Base-by-base conservation (phyloP, 768 basidiomycete species). In the Hypsizygus marmoreus region DNA sequence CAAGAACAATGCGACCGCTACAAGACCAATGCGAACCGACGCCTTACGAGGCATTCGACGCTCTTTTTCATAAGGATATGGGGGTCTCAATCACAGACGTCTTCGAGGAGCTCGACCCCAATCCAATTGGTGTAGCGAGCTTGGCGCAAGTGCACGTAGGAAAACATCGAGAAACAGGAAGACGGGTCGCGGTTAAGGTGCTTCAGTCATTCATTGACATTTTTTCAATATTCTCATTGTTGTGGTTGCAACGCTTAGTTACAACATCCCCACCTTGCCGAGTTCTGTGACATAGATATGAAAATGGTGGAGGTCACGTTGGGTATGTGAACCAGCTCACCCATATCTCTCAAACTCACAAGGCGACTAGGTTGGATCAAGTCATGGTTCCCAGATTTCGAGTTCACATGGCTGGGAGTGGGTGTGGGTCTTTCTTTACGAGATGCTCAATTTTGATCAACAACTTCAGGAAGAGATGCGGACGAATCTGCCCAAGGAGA, bases 21-120 rank as follows among this genome's bases (percentile, higher is more conserved):
- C 95, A 98, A 63, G 97, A 98, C 69, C 88, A 87, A 59, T 99
- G 97, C 65, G 87, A 89, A 46, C 89, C 94, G 2, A 95, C 95
- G 2, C 79, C 86, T 0, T 84, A 90, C 49, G 78, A 86, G 55
- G 86, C 85, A 47, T 64, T 97, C 9, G 81, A 93, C 52, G 68
- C 66, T 1, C 77, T 98, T 56, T 87, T 98, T 64, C 55, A 84
- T 13, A 70, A 75, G 7, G 97, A 98, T 62, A 86, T 93, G 65
- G 91, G 88, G 6, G 62, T 67, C 29, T 72, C 81, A 0, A 77
- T 97, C 28, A 70, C 75, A 2, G 86, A 89, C 14, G 64, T 93
- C 24, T 97, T 98, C 58, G 80, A 82, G 10, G 81, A 91, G 49
- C 95, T 98, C 60, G 84, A 97, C 54, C 82, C 83, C 4, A 70